Conservation (phyloP, 2,329 filamentous ascomycete genomes). For the Trichocomaceae sp. region DNA sequence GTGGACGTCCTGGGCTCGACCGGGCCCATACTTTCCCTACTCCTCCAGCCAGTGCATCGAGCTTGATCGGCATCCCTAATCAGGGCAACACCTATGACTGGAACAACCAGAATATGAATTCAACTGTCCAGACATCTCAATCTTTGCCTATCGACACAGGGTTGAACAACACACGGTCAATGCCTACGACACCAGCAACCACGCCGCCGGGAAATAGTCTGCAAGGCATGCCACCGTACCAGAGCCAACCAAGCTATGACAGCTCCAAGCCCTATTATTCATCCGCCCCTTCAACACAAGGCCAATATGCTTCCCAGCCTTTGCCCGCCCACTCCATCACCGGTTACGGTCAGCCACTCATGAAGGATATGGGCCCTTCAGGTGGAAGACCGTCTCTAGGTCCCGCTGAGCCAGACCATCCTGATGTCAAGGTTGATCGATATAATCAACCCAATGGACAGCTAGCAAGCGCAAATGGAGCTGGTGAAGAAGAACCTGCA, state of each 20-base stretch:
- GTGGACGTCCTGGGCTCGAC: slow-evolving; percentile 66
- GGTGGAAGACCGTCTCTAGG: slow-evolving; percentile 54
- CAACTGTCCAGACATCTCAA: slow-evolving; percentile 56
- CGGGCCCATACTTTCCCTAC: slow-evolving; percentile 90
- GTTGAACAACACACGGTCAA: slow-evolving; percentile 71
- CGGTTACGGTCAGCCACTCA: slow-evolving; percentile 60
- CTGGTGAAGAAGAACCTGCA: slow-evolving; percentile 65
- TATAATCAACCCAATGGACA: slow-evolving; percentile 53
- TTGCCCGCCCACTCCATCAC: slow-evolving; percentile 60
- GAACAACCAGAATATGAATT: slow-evolving; percentile 58
- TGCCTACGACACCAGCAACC: slow-evolving; percentile 84
- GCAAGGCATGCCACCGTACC: slow-evolving; percentile 74
- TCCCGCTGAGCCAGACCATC: slow-evolving; percentile 54
- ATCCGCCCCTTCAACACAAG: slow-evolving; percentile 57
- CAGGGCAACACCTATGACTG: slow-evolving; percentile 74
- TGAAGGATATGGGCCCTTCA: slow-evolving; percentile 88
- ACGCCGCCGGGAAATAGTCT: slow-evolving; percentile 75
- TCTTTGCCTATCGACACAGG: slow-evolving; percentile 75
- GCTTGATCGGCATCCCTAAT: slow-evolving; percentile 68
- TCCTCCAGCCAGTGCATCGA: slow-evolving; percentile 85
- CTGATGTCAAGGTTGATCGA: slow-evolving; percentile 64
- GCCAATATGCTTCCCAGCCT: slow-evolving; percentile 61
- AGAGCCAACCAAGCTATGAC: slow-evolving; percentile 66
- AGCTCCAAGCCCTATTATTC: slow-evolving; percentile 72
- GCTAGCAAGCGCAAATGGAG: slow-evolving; percentile 47